phyloP scores from a whole-genome alignment of 768 basidiomycete genomes.

The Suillus americanus region DNA sequence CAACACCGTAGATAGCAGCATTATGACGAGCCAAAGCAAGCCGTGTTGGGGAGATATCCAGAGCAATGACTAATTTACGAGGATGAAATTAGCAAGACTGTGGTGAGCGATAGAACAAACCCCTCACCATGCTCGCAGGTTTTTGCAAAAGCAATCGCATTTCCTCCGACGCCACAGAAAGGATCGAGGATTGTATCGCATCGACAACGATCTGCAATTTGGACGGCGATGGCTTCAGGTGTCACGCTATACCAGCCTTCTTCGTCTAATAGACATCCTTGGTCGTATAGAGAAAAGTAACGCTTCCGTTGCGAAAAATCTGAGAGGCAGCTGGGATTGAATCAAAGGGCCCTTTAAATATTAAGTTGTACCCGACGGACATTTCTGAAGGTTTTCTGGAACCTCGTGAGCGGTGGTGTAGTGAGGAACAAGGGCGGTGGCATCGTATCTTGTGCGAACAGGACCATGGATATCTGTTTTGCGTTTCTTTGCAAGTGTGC shows the following conservation, averaged over 20 bases:
- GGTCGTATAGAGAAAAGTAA: constrained; percentile 75
- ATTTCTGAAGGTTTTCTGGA: constrained; percentile 79
- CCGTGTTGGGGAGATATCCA: constrained; percentile 84
- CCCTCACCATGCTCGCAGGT: constrained; percentile 89
- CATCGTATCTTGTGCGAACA: constrained; percentile 55
- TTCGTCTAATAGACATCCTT: constrained; percentile 86
- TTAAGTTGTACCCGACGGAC: constrained; percentile 42
- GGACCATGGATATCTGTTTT: constrained; percentile 26
- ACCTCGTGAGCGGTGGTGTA: constrained; percentile 67
- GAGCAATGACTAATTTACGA: constrained; percentile 75
- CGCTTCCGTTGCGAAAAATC: constrained; percentile 86
- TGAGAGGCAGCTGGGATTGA: constrained; percentile 31
- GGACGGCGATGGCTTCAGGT: constrained; percentile 87
- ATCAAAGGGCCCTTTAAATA: background rate
- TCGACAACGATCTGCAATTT: constrained; percentile 91
- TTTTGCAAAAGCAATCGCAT: constrained; percentile 94
- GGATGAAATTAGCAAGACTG: constrained; percentile 4
- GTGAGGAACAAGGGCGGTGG: constrained; percentile 69
- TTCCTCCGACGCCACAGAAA: constrained; percentile 97
- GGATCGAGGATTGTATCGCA: constrained; percentile 86
- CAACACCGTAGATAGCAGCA: constrained; percentile 91
- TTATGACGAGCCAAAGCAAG: constrained; percentile 92
- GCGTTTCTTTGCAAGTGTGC: constrained; percentile 16
- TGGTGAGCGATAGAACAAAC: background rate
- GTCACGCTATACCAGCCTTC: constrained; percentile 99